Conservation (phyloP, 495 filamentous ascomycete species). For the Xylaria grammica region DNA sequence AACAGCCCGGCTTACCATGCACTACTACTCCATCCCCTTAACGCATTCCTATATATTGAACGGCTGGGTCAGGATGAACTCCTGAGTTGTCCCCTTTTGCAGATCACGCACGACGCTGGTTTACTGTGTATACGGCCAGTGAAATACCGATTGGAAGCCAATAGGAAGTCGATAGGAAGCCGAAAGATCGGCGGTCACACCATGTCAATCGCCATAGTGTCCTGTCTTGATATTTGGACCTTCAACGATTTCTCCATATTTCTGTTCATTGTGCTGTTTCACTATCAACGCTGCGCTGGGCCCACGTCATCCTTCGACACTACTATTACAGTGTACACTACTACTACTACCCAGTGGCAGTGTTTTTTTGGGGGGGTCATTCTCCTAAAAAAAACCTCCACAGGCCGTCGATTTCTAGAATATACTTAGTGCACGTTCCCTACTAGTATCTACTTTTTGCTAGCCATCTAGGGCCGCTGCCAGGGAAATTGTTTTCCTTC, state of each 20-base stretch:
- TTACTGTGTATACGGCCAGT: not conserved
- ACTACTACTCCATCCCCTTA: too few species aligned
- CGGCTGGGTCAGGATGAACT: not conserved
- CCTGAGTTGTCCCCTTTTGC: conserved; percentile 11
- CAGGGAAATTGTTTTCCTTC: too few species aligned
- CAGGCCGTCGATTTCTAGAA: too few species aligned
- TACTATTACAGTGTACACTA: too few species aligned
- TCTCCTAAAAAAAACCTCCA: too few species aligned
- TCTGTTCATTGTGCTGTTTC: conserved; percentile 2
- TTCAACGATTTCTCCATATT: conserved; percentile 7
- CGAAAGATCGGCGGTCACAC: conserved; percentile 15
- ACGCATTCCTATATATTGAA: not conserved
- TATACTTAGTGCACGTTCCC: too few species aligned
- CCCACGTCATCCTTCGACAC: not conserved
- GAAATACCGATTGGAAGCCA: not conserved
- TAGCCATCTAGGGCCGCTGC: too few species aligned
- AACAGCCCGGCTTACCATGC: not conserved
- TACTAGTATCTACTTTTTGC: too few species aligned
- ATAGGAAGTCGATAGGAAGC: not conserved
- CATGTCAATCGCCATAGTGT: conserved; percentile 8
- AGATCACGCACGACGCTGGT: conserved; percentile 16
- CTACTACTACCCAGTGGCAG: conserved; percentile 10
- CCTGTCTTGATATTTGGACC: conserved; percentile 8
- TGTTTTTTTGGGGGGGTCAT: not conserved
- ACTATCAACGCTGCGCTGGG: not conserved